Percentiles rank a stretch among this genome's conserved stretches.
Evolutionary conservation across 805 yeast genomes (phyloP).

Genomic region (Candida argentea): DNA sequence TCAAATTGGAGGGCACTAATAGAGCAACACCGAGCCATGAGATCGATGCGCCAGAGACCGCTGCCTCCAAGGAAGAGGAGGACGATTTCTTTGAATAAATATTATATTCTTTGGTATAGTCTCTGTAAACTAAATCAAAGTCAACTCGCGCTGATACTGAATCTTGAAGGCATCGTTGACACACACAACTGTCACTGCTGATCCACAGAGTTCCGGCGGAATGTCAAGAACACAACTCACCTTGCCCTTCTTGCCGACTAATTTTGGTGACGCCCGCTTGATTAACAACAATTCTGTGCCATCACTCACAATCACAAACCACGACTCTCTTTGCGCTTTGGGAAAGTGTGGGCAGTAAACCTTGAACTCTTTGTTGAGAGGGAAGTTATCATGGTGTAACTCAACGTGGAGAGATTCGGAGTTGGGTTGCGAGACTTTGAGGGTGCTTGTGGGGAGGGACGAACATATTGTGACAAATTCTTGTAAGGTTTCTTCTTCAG

Average conservation of each 20-base stretch:
- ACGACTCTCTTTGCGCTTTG: slow-evolving; percentile 83
- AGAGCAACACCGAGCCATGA: slow-evolving; percentile 14
- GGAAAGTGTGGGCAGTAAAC: slow-evolving; percentile 77
- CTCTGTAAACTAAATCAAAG: slow-evolving; percentile 1
- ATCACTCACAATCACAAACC: slow-evolving; percentile 68
- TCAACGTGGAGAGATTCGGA: slow-evolving; percentile 29
- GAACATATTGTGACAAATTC: slow-evolving; percentile 45
- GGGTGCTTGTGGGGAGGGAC: slow-evolving; percentile 52
- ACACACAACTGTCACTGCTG: slow-evolving; percentile 34
- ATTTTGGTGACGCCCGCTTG: slow-evolving; percentile 64
- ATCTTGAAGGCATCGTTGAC: slow-evolving; percentile 64
- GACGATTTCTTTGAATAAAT: slow-evolving; percentile 19
- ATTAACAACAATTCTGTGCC: slow-evolving; percentile 47
- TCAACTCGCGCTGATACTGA: slow-evolving; percentile 17
- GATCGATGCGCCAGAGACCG: slow-evolving; percentile 36
- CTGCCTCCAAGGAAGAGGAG: slow-evolving; percentile 10
- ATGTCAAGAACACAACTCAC: slow-evolving; percentile 38
- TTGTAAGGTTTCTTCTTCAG: slow-evolving; percentile 15
- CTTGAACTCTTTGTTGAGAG: slow-evolving; percentile 48
- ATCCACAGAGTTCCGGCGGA: slow-evolving; percentile 39
- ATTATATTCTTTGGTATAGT: slow-evolving; percentile 1
- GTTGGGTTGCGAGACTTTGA: slow-evolving; percentile 28
- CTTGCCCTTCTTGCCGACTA: slow-evolving; percentile 25
- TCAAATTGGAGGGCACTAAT: slow-evolving; percentile 8
- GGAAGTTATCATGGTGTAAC: slow-evolving; percentile 43